phyloP scores from a whole-genome alignment of 1,284 basidiomycete genomes.

The Hortiboletus rubellus region DNA sequence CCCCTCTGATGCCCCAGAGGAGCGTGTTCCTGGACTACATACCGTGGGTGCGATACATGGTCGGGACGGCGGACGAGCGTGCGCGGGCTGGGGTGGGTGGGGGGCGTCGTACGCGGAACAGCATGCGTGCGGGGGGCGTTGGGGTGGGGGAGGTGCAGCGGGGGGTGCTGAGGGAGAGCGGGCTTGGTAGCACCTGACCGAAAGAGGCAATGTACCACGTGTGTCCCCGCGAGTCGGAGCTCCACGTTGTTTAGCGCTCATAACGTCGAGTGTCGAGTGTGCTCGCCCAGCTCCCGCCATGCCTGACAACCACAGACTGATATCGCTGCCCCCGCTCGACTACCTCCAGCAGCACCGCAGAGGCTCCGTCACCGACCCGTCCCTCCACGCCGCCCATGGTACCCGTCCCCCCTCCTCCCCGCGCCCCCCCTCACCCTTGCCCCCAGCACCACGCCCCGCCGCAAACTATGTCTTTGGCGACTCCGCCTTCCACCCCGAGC shows the following conservation, averaged over 20 bases:
- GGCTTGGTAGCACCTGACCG: constrained; percentile 6
- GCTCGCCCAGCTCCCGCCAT: constrained; percentile 12
- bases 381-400: constrained; percentile 54
- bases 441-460: constrained; percentile 53
- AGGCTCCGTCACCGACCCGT: constrained; percentile 78
- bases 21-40: constrained; percentile 65
- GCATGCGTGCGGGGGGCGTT: constrained; percentile 45
- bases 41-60: constrained; percentile 69
- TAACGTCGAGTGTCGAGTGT: constrained; percentile 27
- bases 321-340: constrained; percentile 68
- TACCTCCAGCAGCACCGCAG: constrained; percentile 74
- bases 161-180: constrained; percentile 32
- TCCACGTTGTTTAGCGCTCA: constrained; percentile 33
- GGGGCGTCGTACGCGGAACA: constrained; percentile 57
- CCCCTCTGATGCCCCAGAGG: constrained; percentile 41
- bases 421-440: constrained; percentile 17
- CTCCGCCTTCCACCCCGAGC: constrained; percentile 40
- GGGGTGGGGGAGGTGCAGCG: constrained; percentile 40
- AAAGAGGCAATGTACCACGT: constrained; percentile 19
- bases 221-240: constrained; percentile 31
- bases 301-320: constrained; percentile 29
- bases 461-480: constrained; percentile 72
- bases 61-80: constrained; percentile 59
- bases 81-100: constrained; percentile 28
- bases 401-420: neutral